These are phyloP conservation scores for Hepatocystis sp. DNA, from an alignment of 169 alveolate species.

Conservation along the genomic window DNA sequence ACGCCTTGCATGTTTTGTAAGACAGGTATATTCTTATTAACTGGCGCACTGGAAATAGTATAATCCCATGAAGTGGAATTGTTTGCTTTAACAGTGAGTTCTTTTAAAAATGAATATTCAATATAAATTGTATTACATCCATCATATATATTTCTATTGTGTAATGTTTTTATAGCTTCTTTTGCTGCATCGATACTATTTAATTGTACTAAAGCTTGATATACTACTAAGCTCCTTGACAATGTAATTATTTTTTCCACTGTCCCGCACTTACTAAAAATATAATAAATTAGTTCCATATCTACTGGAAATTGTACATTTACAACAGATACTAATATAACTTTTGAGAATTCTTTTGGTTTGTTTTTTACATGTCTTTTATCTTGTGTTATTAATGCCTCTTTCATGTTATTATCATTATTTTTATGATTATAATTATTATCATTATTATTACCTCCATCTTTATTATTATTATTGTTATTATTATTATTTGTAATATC, in stretches of 20 bases:
- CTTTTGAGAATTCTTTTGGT: conserved; percentile 65
- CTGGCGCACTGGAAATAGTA: conserved; percentile 38
- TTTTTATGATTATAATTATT: background rate
- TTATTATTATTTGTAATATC: background rate
- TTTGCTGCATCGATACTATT: conserved; percentile 74
- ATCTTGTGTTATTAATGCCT: background rate
- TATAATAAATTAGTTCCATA: conserved; percentile 80
- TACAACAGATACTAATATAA: conserved; percentile 79
- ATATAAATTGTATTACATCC: conserved; percentile 82
- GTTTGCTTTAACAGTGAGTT: conserved; percentile 78
- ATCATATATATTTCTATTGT: conserved; percentile 81
- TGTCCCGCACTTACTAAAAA: conserved; percentile 80
- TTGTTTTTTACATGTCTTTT: conserved; percentile 26
- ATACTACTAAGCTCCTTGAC: conserved; percentile 75
- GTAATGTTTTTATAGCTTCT: conserved; percentile 78
- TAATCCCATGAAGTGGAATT: conserved; percentile 80
- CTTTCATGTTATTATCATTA: background rate
- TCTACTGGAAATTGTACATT: conserved; percentile 82
- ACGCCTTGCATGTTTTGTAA: conserved; percentile 53
- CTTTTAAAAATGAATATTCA: conserved; percentile 76
- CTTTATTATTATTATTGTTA: background rate
- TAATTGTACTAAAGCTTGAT: conserved; percentile 83
- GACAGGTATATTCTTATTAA: conserved; percentile 5
- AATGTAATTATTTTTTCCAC: conserved; percentile 80
- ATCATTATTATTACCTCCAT: background rate